Conservation (phyloP, 108 stramenopile species). For the Tribonema minus region DNA sequence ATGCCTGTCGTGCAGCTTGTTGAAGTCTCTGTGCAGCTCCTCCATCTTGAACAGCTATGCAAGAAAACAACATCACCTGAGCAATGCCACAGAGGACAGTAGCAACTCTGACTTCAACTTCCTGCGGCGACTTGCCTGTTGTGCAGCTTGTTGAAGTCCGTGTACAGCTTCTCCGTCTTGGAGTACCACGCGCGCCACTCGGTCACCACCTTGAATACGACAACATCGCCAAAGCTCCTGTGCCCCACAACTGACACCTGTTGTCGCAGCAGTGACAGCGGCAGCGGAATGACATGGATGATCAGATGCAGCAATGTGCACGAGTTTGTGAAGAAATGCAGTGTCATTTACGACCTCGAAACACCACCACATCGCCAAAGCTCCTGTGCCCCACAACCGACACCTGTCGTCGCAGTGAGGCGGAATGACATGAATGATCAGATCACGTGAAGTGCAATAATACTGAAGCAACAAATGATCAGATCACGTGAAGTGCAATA, state of each 20-base stretch:
- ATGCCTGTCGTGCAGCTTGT: not conserved
- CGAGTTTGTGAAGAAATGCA: too few relatives aligned
- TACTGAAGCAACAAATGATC: too few relatives aligned
- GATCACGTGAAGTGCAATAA: too few relatives aligned
- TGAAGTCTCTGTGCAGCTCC: not conserved
- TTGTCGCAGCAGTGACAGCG: too few relatives aligned
- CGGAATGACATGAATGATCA: too few relatives aligned
- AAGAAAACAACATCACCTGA: not conserved
- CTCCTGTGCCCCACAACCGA: slow-evolving; percentile 21
- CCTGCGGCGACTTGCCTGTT: not conserved
- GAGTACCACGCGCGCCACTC: slow-evolving; percentile 48
- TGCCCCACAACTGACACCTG: slow-evolving; percentile 28
- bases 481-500: too few relatives aligned
- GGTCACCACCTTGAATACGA: slow-evolving; percentile 34
- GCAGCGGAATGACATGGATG: too few relatives aligned
- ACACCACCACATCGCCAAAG: slow-evolving; percentile 32
- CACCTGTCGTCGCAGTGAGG: too few relatives aligned
- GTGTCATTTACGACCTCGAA: too few relatives aligned
- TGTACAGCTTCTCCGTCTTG: slow-evolving; percentile 38
- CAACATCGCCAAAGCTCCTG: slow-evolving; percentile 21
- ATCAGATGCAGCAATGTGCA: too few relatives aligned
- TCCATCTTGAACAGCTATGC: not conserved
- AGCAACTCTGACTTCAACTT: not conserved
- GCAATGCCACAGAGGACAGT: not conserved
- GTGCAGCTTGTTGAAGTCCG: slow-evolving; percentile 40